Base-by-base conservation (phyloP, 1,284 basidiomycete genomes). In the Sporisorium exsertum region DNA sequence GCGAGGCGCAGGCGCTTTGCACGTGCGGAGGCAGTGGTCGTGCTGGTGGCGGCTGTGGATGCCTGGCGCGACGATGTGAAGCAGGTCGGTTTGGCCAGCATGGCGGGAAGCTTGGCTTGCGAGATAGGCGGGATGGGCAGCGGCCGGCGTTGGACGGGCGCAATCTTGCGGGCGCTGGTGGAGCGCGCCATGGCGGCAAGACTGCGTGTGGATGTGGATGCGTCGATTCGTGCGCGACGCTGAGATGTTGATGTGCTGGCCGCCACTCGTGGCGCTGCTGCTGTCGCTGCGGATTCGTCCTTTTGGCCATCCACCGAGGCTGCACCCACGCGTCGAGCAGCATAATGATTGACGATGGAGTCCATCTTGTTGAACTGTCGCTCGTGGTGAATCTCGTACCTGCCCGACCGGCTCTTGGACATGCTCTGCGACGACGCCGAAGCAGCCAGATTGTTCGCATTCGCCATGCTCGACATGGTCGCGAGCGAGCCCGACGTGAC, bases 281-380 rank as follows among this genome's bases (percentile, higher is more conserved):
- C 27, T 13, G 43, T 22, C 5, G 57, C 20, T 33, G 42, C 22
- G 26, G 49, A 49, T n/a, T 43, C 5, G 50, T 10, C 8, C n/a
- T 15, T 13, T 58, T 45, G 12, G 51, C 51, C 16, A 22, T 37
- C 53, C 49, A 47, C 13, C 12, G 35, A 7, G 1, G 32, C 61
- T 15, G 53, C 62, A 32, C 69, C 69, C 5, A 64, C 58, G 16
- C 75, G 70, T n/a, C 59, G 53, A 20, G 77, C 79, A 49, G 79
- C 77, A 18, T 80, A 80, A 26, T 80, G 79, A 12, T 73, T 73
- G 22, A 72, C 74, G 32, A 80, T 80, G 15, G 77, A 77, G 33
- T 79, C 78, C 79, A 80, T 79, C 61, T 72, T 70, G 16, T 67
- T 58, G 55, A 80, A 80, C 16, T 73, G 68, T 12, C 61, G 63